Evolutionary conservation across 495 filamentous ascomycete species (phyloP).

Genomic region (Tuber brumale): DNA sequence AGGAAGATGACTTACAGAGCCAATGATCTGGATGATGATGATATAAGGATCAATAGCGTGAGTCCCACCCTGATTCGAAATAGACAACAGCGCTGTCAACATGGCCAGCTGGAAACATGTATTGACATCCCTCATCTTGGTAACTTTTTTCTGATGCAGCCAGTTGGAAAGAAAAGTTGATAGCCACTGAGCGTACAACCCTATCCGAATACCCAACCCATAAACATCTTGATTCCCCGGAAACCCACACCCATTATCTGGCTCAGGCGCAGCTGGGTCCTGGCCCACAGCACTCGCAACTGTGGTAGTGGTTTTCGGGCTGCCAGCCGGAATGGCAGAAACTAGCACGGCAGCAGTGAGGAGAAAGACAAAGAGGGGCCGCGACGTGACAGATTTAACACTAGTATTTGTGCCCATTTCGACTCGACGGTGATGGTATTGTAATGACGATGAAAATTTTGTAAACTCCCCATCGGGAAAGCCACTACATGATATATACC

Average conservation of each 20-base stretch:
- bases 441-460: background rate
- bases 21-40: slow-evolving; percentile 36
- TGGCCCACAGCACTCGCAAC: background rate
- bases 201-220: slow-evolving; percentile 44
- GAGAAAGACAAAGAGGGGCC: background rate
- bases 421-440: background rate
- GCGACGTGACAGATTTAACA: background rate
- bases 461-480: background rate
- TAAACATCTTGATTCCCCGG: slow-evolving; percentile 42
- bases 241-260: slow-evolving; percentile 31
- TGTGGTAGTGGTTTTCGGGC: background rate
- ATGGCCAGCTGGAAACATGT: slow-evolving; percentile 39
- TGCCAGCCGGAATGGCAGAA: slow-evolving; percentile 16
- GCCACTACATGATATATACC: background rate
- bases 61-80: slow-evolving; percentile 13
- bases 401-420: background rate
- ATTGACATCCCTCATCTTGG: slow-evolving; percentile 36
- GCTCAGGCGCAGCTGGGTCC: background rate
- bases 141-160: slow-evolving; percentile 32
- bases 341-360: background rate
- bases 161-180: slow-evolving; percentile 40
- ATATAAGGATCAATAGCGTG: slow-evolving; percentile 34
- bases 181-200: slow-evolving; percentile 43
- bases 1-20: slow-evolving; percentile 19
- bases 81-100: slow-evolving; percentile 30